Conservation (phyloP, 2,329 filamentous ascomycete genomes). For the Lomentospora prolificans region DNA sequence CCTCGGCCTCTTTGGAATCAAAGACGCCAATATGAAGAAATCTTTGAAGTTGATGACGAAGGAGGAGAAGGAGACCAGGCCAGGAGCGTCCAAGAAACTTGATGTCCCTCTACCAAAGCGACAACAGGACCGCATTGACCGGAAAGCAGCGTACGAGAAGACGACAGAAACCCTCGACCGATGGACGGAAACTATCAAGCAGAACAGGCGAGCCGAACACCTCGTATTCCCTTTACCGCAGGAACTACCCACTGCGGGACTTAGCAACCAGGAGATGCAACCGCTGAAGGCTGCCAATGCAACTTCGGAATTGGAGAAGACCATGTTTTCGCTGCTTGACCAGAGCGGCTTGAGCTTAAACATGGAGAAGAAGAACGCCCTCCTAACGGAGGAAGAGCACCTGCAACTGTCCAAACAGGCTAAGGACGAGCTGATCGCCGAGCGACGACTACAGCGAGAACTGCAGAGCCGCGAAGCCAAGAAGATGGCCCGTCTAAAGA, state of each 20-base stretch:
- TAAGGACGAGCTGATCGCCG: slow-evolving; percentile 59
- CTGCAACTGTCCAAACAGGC: slow-evolving; percentile 66
- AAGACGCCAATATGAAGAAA: slow-evolving; percentile 67
- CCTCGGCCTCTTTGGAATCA: slow-evolving; percentile 59
- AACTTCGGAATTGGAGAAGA: slow-evolving; percentile 71
- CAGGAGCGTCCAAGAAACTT: slow-evolving; percentile 53
- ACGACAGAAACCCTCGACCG: slow-evolving; percentile 82
- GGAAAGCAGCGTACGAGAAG: slow-evolving; percentile 75
- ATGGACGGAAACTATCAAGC: slow-evolving; percentile 93
- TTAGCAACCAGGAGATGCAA: slow-evolving; percentile 52
- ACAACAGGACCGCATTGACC: slow-evolving; percentile 77
- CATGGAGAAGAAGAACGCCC: slow-evolving; percentile 38
- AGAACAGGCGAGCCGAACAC: slow-evolving; percentile 85
- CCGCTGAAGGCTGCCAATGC: slow-evolving; percentile 54
- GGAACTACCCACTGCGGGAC: slow-evolving; percentile 51
- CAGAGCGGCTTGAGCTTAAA: slow-evolving; percentile 66
- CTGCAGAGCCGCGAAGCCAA: slow-evolving; percentile 81
- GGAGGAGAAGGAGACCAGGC: slow-evolving; percentile 41
- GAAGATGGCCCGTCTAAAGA: slow-evolving; percentile 86
- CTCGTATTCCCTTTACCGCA: slow-evolving; percentile 77
- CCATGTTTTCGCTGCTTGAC: slow-evolving; percentile 80
- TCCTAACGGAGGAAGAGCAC: slow-evolving; percentile 58
- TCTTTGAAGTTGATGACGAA: slow-evolving; percentile 66
- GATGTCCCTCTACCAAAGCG: slow-evolving; percentile 74
- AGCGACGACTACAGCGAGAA: slow-evolving; percentile 72